Base-by-base conservation (phyloP, 1,139 yeast species). In the Suhomyces yuchorum region DNA sequence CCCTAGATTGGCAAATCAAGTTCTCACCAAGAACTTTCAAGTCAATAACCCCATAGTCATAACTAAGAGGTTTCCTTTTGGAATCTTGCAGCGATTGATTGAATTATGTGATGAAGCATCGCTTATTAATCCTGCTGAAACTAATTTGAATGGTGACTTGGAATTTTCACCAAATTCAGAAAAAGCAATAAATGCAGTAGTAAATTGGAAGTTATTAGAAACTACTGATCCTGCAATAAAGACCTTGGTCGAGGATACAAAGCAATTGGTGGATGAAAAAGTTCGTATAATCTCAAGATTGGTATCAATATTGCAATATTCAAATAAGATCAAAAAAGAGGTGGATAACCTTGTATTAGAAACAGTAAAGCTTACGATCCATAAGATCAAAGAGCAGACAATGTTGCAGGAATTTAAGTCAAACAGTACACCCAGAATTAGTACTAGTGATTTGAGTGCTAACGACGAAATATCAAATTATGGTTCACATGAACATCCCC, bases 31-130 rank as follows among this genome's bases (percentile, higher is more conserved):
- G 18, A 52, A 50, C 22, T 52, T 53, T 30, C 57, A 52, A 15
- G 47, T 52, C 2, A 50, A 40, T 32, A 52, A 50, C 33, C 57
- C 55, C 1, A 46, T 51, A 44, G 55, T 67, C 59, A 12, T 60
- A 55, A 49, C 64, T 4, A 69, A 64, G 49, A 73, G 69, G 53
- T 85, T 86, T 53, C 95, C 93, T 0, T 78, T 85, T 55, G 87
- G 87, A 37, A 78, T 86, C 33, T 67, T 89, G 49, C 87, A 84
- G 47, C 67, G 80, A 53, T 63, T 91, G 34, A 63, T 81, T 8
- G 91, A 87, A 36, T 72, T 87, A 46, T 85, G 95, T 60, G 92
- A 89, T 49, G 86, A 84, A 56, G 93, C 96, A 0, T 69, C 89
- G 20, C 75, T 78, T 38, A 81, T 91, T 14, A 89, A 87, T 56